Percentiles rank a stretch among this genome's conserved stretches.
phyloP scores from a whole-genome alignment of 1,139 yeast species.

The Debaryomyces psychrophilus region DNA sequence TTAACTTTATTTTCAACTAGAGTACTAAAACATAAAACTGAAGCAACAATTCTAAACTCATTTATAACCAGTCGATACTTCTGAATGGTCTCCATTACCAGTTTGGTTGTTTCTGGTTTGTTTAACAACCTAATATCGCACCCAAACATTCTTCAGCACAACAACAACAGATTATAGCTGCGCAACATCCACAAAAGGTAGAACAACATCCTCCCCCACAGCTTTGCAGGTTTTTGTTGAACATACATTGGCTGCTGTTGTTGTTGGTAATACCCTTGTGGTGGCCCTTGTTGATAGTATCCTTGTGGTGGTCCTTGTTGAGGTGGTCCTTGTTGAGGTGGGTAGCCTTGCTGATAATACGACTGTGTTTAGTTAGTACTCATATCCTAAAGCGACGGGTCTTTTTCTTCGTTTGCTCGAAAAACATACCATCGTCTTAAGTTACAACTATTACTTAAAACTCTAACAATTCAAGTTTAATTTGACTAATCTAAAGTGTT shows the following conservation, averaged over 20 bases:
- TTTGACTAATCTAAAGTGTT: neutral
- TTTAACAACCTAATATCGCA: conserved; percentile 1
- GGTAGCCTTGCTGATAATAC: conserved; percentile 37
- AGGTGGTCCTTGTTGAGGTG: conserved; percentile 34
- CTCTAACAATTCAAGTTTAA: neutral
- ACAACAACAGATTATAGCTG: conserved; percentile 49
- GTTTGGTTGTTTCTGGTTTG: neutral
- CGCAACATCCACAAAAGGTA: conserved; percentile 47
- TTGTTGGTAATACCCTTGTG: conserved; percentile 32
- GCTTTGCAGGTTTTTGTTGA: conserved; percentile 38
- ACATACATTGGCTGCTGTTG: conserved; percentile 48
- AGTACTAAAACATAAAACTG: neutral
- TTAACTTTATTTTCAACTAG: neutral
- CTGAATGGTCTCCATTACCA: no score
- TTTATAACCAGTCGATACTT: neutral
- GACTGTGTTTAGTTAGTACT: neutral
- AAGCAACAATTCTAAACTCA: neutral
- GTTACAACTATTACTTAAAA: neutral
- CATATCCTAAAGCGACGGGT: neutral
- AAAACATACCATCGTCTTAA: conserved; percentile 7
- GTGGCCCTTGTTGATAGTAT: conserved; percentile 28
- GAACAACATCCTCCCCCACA: conserved; percentile 42
- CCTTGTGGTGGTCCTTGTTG: conserved; percentile 30
- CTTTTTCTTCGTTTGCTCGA: neutral
- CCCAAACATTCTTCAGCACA: conserved; percentile 44